Evolutionary conservation across 345 rosid species (phyloP).

Genomic region (Moricandia moricandioides): DNA sequence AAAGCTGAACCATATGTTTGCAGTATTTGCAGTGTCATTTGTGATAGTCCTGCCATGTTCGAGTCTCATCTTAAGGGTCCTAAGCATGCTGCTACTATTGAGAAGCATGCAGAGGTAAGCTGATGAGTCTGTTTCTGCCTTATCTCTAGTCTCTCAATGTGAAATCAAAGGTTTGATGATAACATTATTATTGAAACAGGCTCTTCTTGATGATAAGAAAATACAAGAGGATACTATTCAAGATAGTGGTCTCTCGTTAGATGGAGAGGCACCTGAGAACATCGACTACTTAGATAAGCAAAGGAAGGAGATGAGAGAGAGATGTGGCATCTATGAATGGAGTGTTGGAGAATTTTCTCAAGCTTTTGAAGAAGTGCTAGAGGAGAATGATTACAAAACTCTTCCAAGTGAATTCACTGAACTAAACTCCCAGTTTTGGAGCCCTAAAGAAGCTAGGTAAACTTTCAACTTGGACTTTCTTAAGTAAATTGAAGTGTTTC

Average conservation of each 20-base stretch:
- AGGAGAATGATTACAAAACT: constrained; percentile 31
- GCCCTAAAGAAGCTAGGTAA: constrained; percentile 4
- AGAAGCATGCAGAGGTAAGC: not conserved
- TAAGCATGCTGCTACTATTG: constrained; percentile 7
- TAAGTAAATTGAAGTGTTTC: not conserved
- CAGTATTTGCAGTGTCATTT: constrained; percentile 4
- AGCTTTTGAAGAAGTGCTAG: not conserved
- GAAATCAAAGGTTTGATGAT: constrained; percentile 50
- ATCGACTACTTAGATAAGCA: not conserved
- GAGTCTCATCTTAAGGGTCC: constrained; percentile 13
- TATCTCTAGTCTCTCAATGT: constrained; percentile 41
- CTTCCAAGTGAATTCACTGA: constrained; percentile 27
- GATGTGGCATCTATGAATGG: constrained; percentile 34
- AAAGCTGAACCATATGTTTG: constrained; percentile 4
- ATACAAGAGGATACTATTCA: constrained; percentile 42
- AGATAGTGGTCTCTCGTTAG: not conserved
- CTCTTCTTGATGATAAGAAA: constrained; percentile 47
- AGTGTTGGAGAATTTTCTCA: constrained; percentile 26
- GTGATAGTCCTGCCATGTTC: constrained; percentile 8
- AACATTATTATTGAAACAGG: constrained; percentile 49
- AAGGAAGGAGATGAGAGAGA: constrained; percentile 36
- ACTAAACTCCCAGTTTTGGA: constrained; percentile 27
- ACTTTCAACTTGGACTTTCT: not conserved
- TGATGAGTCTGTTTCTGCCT: constrained; percentile 18
- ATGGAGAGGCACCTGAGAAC: constrained; percentile 31